Base-by-base conservation (phyloP, 169 alveolate genomes). In the Plasmodium coatneyi region DNA sequence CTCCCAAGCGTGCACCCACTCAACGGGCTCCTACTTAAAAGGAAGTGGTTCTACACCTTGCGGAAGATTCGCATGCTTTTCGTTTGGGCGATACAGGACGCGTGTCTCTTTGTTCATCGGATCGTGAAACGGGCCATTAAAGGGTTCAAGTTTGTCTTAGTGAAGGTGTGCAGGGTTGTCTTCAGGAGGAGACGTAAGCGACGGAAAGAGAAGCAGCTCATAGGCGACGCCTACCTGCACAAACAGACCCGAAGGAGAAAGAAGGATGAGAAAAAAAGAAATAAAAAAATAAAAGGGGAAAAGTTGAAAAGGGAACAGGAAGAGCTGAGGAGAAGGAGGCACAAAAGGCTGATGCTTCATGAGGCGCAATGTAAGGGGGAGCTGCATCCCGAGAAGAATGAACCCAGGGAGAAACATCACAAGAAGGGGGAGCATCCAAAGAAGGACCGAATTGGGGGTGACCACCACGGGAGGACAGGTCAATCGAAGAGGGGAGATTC, bases 1-100 rank as follows among this genome's bases (percentile, higher is more conserved):
- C 34, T 84, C 16, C 93, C 93, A 5, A 84, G 93, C 16, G 34
- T 74, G 36, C 86, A 82, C 66, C n/a, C 79, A 22, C 79, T 74
- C 30, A 84, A 54, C 1, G 41, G 41, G 28, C 5, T 84, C 78
- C 7, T 71, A 7, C 76, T 72, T 6, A 84, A 71, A 19, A 39
- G 60, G 14, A 19, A 76, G 16, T 84, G 74, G 80, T 84, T 74
- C 80, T 78, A 84, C 71, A 74, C 22, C 6, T 19, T 84, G 66
- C 19, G 46, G 66, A 84, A 74, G 16, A 19, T 32, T 14, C 34
- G 93, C 6, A 34, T 84, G 19, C 25, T 72, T 34, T 2, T 12
- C 19, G 10, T 74, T 9, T 84, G 93, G 93, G 52, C 19, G 30
- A 4, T 84, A 25, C 81, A 84, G 2, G 93, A 84, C 60, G 22